These are phyloP conservation scores for Yarrowia divulgata DNA, from an alignment of 805 yeast genomes.

Conservation along the genomic window DNA sequence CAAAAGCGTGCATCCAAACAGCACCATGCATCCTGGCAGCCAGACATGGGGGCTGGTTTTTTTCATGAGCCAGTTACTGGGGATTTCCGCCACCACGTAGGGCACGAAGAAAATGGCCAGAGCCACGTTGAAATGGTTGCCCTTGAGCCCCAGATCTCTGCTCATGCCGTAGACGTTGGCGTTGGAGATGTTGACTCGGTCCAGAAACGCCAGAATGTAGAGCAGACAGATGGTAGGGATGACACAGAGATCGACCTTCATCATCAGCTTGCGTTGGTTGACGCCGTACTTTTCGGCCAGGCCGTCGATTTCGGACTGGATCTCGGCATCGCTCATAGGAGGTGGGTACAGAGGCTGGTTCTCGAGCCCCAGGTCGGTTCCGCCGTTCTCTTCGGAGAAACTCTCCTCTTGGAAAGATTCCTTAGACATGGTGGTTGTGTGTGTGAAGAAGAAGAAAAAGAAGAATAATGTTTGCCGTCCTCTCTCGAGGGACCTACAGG, in stretches of 20 bases:
- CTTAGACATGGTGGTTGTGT: constrained; percentile 10
- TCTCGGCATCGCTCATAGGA: constrained; percentile 19
- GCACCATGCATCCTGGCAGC: constrained; percentile 64
- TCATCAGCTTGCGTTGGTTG: constrained; percentile 62
- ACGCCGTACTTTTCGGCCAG: constrained; percentile 59
- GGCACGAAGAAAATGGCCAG: constrained; percentile 77
- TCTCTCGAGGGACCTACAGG: background rate
- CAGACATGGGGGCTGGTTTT: constrained; percentile 68
- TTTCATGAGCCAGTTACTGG: constrained; percentile 69
- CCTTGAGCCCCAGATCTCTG: constrained; percentile 60
- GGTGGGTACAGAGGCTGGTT: constrained; percentile 16
- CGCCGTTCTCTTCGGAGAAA: background rate
- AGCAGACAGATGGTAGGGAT: constrained; percentile 79
- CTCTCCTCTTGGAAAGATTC: constrained; percentile 1
- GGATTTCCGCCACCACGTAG: constrained; percentile 66
- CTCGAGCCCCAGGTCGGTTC: background rate
- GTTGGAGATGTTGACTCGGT: constrained; percentile 82
- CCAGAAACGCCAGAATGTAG: constrained; percentile 78
- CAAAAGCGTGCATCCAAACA: constrained; percentile 69
- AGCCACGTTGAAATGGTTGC: constrained; percentile 68
- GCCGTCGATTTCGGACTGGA: constrained; percentile 41
- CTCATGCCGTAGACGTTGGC: constrained; percentile 77
- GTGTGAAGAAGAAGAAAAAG: background rate
- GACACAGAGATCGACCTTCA: constrained; percentile 71
- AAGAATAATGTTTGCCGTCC: background rate